A percentile compares a stretch with the other conserved stretches of the same genome.
Evolutionary conservation across 2,329 filamentous ascomycete genomes (phyloP).

Genomic region (Domatiomyces catenatus): DNA sequence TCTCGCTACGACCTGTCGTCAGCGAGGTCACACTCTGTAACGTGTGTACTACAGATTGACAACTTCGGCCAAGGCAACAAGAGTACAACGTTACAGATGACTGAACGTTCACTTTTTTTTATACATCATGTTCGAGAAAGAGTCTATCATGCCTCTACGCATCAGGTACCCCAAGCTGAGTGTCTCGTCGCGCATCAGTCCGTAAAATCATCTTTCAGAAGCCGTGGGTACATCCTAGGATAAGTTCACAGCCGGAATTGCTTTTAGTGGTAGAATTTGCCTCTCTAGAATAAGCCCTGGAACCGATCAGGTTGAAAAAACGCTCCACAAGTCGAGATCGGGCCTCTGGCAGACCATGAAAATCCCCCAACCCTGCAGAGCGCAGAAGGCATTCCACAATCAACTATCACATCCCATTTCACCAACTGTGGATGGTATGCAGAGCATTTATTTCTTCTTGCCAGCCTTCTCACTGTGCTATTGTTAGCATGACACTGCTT

Average conservation of each 20-base stretch:
- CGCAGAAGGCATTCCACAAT: background rate
- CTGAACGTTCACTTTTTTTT: no score
- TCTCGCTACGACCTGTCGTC: no score
- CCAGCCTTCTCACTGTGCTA: slow-evolving; percentile 12
- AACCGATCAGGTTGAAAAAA: background rate
- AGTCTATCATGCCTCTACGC: background rate
- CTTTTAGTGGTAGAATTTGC: background rate
- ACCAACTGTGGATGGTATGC: background rate
- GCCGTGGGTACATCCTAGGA: background rate
- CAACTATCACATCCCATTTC: background rate
- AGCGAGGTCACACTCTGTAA: no score
- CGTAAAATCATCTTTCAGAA: background rate
- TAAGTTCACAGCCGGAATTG: background rate
- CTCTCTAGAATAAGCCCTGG: background rate
- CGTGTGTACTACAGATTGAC: background rate
- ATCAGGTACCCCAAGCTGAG: background rate
- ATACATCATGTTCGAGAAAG: background rate
- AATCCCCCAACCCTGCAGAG: background rate
- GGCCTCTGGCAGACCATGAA: background rate
- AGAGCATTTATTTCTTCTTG: slow-evolving; percentile 11
- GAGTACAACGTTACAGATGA: background rate
- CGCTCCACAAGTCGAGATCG: background rate
- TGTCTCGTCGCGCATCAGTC: background rate
- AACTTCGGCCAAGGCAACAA: no score
- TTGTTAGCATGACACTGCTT: background rate